Percentiles rank a stretch among this genome's conserved stretches.
Conservation (phyloP, 768 basidiomycete genomes). For the Lactifluus pinguis region DNA sequence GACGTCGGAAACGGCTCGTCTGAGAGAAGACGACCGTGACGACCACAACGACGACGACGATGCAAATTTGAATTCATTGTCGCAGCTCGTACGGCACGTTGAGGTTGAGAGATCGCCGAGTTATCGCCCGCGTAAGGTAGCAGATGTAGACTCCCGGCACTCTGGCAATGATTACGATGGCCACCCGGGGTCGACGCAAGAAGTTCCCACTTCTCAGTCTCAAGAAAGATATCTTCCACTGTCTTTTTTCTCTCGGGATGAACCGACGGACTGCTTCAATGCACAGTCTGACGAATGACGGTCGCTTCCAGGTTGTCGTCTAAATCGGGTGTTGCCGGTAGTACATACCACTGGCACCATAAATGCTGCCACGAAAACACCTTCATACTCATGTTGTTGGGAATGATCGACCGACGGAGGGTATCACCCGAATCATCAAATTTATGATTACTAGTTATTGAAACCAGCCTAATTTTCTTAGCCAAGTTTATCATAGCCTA, state of each 20-base stretch:
- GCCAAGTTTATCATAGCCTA: neutral
- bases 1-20: neutral
- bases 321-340: neutral
- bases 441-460: neutral
- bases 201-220: slow-evolving; percentile 4
- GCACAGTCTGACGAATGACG: neutral
- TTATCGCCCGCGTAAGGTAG: neutral
- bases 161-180: neutral
- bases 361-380: neutral
- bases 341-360: neutral
- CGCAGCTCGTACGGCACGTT: neutral
- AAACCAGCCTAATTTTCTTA: neutral
- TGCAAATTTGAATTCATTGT: neutral
- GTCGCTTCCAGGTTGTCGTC: neutral
- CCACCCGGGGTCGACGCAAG: neutral
- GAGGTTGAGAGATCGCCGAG: neutral
- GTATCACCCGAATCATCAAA: neutral
- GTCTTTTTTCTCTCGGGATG: neutral
- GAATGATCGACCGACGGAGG: neutral
- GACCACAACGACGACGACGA: neutral
- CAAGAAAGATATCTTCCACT: slow-evolving; percentile 2
- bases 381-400: neutral
- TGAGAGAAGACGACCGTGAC: neutral
- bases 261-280: neutral
- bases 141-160: neutral